A percentile compares a stretch with the other conserved stretches of the same genome.
phyloP scores from a whole-genome alignment of 331 rosid genomes.

The Prunus yedoensis region DNA sequence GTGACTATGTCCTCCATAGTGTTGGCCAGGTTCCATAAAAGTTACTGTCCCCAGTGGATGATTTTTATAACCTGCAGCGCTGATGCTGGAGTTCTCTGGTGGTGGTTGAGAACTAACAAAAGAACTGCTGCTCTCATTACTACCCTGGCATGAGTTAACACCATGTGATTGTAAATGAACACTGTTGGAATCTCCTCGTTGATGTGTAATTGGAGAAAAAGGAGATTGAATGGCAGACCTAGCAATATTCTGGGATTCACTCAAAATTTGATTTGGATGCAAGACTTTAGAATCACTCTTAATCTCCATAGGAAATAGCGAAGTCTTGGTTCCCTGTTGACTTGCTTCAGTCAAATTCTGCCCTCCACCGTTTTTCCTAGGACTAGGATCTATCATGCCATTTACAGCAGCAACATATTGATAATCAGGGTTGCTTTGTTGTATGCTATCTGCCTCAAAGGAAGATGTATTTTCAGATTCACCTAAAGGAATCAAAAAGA shows the following conservation, averaged over 20 bases:
- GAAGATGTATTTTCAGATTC: constrained; percentile 59
- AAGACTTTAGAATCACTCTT: constrained; percentile 37
- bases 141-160: constrained; percentile 40
- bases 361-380: constrained; percentile 38
- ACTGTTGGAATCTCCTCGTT: constrained; percentile 38
- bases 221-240: constrained; percentile 28
- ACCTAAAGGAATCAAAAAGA: constrained; percentile 57
- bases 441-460: constrained; percentile 38
- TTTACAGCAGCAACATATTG: constrained; percentile 76
- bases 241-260: constrained; percentile 33
- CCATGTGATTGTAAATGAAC: constrained; percentile 39
- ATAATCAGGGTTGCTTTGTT: constrained; percentile 54
- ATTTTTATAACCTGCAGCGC: constrained; percentile 24
- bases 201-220: constrained; percentile 38
- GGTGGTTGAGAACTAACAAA: constrained; percentile 37
- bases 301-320: constrained; percentile 32
- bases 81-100: constrained; percentile 32
- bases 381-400: constrained; percentile 51
- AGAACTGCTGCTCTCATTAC: constrained; percentile 44
- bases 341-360: constrained; percentile 42
- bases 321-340: constrained; percentile 37
- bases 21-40: constrained; percentile 26
- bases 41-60: constrained; percentile 22
- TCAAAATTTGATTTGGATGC: constrained; percentile 38
- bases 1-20: constrained; percentile 29